Percentiles rank a stretch among this genome's conserved stretches.
phyloP scores from a whole-genome alignment of 805 yeast genomes.

The Candida nemodendra region DNA sequence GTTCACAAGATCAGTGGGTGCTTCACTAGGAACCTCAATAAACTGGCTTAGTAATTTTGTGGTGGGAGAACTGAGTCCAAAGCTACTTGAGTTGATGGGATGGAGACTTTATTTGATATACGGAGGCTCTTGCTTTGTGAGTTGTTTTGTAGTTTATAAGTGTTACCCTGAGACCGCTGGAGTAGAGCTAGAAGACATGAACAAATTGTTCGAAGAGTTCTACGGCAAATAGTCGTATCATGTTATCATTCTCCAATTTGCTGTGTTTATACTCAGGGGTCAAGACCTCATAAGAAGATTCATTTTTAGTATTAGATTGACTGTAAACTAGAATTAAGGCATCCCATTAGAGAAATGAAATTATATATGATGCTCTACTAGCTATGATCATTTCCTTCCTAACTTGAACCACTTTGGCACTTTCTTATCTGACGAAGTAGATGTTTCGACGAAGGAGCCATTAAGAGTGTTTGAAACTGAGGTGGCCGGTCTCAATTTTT shows the following conservation, averaged over 20 bases:
- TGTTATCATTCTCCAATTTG: background rate
- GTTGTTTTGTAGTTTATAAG: slow-evolving; percentile 43
- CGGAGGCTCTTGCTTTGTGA: slow-evolving; percentile 58
- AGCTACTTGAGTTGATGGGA: slow-evolving; percentile 66
- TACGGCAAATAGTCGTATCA: slow-evolving; percentile 4
- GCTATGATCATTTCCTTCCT: slow-evolving; percentile 24
- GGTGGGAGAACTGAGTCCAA: slow-evolving; percentile 90
- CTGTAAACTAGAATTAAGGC: too few relatives aligned
- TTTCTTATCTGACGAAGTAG: slow-evolving; percentile 12
- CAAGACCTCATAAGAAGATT: too few relatives aligned
- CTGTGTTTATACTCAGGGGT: too few relatives aligned
- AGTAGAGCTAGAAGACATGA: slow-evolving; percentile 53
- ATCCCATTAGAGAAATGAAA: too few relatives aligned
- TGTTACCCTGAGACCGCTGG: slow-evolving; percentile 57
- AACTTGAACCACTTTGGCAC: slow-evolving; percentile 36
- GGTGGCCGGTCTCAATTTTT: background rate
- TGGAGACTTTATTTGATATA: slow-evolving; percentile 83
- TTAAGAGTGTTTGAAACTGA: background rate
- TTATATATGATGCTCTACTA: too few relatives aligned
- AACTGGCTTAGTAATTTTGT: slow-evolving; percentile 89
- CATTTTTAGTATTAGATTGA: too few relatives aligned
- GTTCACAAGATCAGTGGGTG: slow-evolving; percentile 76
- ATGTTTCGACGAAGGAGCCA: background rate
- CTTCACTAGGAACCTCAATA: slow-evolving; percentile 81
- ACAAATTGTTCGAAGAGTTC: slow-evolving; percentile 41